These are phyloP conservation scores for Cucumis cinereus DNA, from an alignment of 306 rosid genomes.

Conservation along the genomic window DNA sequence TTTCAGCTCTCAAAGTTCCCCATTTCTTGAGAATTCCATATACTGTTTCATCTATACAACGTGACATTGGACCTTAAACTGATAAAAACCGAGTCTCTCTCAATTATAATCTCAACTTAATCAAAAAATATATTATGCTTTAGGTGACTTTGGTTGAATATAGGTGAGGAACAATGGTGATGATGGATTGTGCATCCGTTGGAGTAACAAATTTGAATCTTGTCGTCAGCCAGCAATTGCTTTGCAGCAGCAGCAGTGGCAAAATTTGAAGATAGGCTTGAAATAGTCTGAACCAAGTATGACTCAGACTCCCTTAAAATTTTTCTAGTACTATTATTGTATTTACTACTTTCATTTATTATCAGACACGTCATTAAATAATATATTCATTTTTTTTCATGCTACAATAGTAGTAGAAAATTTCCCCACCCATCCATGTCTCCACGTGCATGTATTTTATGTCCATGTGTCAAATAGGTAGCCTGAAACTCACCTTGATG, in stretches of 20 bases:
- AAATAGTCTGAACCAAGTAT: not conserved
- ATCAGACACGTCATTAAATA: too few species aligned
- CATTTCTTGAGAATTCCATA: not conserved
- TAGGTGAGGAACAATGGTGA: not conserved
- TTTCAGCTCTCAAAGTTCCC: not conserved
- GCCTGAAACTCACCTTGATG: not conserved
- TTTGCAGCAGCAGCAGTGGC: not conserved
- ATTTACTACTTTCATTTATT: too few species aligned
- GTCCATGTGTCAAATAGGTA: not conserved
- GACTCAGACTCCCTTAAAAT: too few species aligned
- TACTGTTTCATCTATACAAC: not conserved
- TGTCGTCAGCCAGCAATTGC: not conserved
- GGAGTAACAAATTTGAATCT: not conserved
- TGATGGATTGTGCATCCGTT: constrained; percentile 6
- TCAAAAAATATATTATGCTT: not conserved
- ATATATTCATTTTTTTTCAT: too few species aligned
- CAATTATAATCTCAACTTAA: not conserved
- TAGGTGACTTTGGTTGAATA: constrained; percentile 9
- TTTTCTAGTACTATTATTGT: too few species aligned
- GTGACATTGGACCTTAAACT: not conserved
- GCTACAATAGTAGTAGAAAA: too few species aligned
- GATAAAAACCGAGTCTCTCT: not conserved
- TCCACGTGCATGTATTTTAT: not conserved
- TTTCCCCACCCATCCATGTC: not conserved
- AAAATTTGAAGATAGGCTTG: not conserved